phyloP scores from a whole-genome alignment of 2,329 filamentous ascomycete species.

The Ploettnerulaceae sp. region DNA sequence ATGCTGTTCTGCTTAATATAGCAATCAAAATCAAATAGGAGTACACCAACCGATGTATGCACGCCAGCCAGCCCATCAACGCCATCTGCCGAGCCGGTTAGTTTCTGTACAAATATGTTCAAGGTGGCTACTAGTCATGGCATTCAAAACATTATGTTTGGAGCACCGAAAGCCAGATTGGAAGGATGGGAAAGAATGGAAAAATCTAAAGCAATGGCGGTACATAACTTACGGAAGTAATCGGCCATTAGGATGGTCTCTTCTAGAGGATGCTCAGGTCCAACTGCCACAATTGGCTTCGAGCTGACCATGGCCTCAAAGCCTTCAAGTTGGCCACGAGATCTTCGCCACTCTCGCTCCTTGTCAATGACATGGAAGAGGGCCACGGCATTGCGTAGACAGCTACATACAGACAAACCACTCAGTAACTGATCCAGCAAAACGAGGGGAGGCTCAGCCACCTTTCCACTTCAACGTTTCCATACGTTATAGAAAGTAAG shows the following conservation, averaged over 20 bases:
- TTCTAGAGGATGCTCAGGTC: constrained; percentile 78
- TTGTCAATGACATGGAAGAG: constrained; percentile 90
- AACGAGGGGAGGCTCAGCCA: constrained; percentile 35
- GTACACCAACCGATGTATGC: constrained; percentile 48
- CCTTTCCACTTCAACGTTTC: constrained; percentile 86
- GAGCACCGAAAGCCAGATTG: no score
- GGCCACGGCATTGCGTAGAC: constrained; percentile 80
- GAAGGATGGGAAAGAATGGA: no score
- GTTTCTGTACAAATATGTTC: no score
- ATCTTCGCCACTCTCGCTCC: constrained; percentile 77
- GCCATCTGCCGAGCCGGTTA: constrained; percentile 50
- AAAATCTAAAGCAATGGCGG: constrained; percentile 1
- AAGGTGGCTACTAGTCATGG: no score
- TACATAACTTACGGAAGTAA: constrained; percentile 69
- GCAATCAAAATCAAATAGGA: background rate
- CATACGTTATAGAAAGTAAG: constrained; percentile 86
- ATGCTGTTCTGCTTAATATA: constrained; percentile 43
- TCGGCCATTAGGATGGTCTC: constrained; percentile 76
- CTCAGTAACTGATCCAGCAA: background rate
- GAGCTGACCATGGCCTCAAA: constrained; percentile 67
- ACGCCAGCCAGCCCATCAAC: constrained; percentile 72
- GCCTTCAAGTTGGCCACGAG: constrained; percentile 60
- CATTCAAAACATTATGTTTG: no score
- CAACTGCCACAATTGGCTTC: constrained; percentile 82
- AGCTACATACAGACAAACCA: constrained; percentile 46